Base-by-base conservation (phyloP, 148 eudicot species). In the Dianthus caryophyllus region DNA sequence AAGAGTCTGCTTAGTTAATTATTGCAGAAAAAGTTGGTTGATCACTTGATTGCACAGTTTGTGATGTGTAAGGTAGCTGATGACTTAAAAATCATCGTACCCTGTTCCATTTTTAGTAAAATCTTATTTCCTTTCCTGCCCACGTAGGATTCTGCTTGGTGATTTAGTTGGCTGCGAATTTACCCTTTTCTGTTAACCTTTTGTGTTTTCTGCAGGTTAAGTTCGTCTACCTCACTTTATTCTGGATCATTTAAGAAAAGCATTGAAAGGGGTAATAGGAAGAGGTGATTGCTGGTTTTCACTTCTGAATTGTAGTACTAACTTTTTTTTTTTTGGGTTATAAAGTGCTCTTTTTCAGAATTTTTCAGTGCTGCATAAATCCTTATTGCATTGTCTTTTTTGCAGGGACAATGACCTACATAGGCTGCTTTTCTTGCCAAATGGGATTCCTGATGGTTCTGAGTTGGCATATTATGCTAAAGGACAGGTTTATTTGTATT, bases 321-420 rank as follows among this genome's bases (percentile, higher is more conserved):
- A n/a, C n/a, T n/a, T n/a, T n/a, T n/a, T 24, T 49, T n/a, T 49
- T 49, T 30, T 10, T 3, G 10, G 31, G 29, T 22, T 17, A n/a
- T 38, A 9, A 17, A 21, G 53, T 16, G 62, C 5, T 58, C 48
- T 64, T 48, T 49, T 10, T 46, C 30, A 41, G 71, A 6, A n/a
- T 16, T 20, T 58, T 75, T 60, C 25, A 1, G n/a, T 46, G 39
- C n/a, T 31, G 15, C 20, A n/a, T 61, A 29, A 13, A 43, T 53
- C 15, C 9, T 77, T 60, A 22, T 49, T 53, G 50, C 24, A 14
- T 74, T 61, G 11, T 72, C 43, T 31, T 18, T 81, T 33, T 51
- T 73, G 49, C 84, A 94, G 99, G 83, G 99, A 94, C 77, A 94
- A 90, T 80, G 97, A 94, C 72, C 78, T 94, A 65, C 99, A 94